Conservation (phyloP, 2,329 filamentous ascomycete species). For the Dothidotthia symphoricarpi region DNA sequence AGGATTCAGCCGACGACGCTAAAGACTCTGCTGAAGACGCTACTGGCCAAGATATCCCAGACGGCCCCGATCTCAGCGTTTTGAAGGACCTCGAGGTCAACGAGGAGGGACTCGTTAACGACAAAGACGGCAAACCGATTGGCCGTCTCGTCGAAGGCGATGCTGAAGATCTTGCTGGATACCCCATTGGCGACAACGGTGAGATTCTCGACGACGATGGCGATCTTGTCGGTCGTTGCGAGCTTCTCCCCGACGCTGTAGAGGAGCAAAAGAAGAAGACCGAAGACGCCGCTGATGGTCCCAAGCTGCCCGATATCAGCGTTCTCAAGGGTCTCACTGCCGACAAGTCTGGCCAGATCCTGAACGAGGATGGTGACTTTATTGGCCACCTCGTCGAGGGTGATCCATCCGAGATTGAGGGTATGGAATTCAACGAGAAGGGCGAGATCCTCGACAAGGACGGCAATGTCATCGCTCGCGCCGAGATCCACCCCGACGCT, state of each 20-base stretch:
- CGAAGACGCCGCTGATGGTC: constrained; percentile 35
- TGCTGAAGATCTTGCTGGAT: constrained; percentile 53
- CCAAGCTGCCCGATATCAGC: constrained; percentile 46
- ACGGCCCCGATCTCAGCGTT: constrained; percentile 47
- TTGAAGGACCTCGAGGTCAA: constrained; percentile 54
- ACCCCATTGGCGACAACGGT: constrained; percentile 54
- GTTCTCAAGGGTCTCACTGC: constrained; percentile 51
- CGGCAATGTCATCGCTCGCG: constrained; percentile 54
- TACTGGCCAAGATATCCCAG: constrained; percentile 38
- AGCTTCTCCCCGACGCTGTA: constrained; percentile 48
- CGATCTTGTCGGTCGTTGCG: constrained; percentile 54
- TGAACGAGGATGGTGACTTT: constrained; percentile 53
- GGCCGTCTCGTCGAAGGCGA: constrained; percentile 54
- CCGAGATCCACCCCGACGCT: constrained; percentile 50
- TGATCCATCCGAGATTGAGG: constrained; percentile 49
- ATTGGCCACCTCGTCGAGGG: constrained; percentile 50
- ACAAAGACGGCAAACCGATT: constrained; percentile 51
- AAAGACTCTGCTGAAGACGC: constrained; percentile 27
- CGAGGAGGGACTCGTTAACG: constrained; percentile 55
- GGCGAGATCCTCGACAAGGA: constrained; percentile 57
- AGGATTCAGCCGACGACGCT: constrained; percentile 12
- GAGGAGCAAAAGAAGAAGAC: constrained; percentile 45
- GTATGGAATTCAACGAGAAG: constrained; percentile 52
- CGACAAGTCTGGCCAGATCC: constrained; percentile 49
- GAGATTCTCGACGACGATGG: constrained; percentile 58